Percentiles rank a stretch among this genome's conserved stretches.
phyloP scores from a whole-genome alignment of 2,329 filamentous ascomycete genomes.

The Fusarium falciforme region DNA sequence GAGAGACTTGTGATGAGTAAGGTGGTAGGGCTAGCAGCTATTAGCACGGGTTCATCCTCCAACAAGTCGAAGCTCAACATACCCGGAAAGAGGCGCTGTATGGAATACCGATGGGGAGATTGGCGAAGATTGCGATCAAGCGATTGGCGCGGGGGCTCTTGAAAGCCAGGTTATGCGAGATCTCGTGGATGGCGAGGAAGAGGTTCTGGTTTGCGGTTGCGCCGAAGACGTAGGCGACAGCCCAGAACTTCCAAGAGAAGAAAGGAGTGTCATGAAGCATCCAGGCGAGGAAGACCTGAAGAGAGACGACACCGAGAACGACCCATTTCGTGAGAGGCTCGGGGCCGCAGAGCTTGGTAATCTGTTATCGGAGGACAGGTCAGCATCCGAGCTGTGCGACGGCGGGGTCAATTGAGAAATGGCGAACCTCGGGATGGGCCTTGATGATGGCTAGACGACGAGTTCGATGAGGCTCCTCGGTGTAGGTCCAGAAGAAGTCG shows the following conservation, averaged over 20 bases:
- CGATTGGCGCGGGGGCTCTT: constrained; percentile 82
- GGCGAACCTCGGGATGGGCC: constrained; percentile 88
- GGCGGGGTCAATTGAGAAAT: constrained; percentile 6
- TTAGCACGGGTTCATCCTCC: constrained; percentile 32
- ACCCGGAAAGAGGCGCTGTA: constrained; percentile 96
- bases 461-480: constrained; percentile 95
- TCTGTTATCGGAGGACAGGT: constrained; percentile 60
- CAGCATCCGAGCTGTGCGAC: constrained; percentile 4
- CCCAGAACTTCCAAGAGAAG: constrained; percentile 85
- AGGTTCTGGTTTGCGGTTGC: constrained; percentile 98
- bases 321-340: constrained; percentile 97
- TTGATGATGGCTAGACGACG: constrained; percentile 95
- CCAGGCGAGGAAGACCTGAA: constrained; percentile 84
- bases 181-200: constrained; percentile 98
- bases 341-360: constrained; percentile 95
- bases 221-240: constrained; percentile 89
- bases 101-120: constrained; percentile 93
- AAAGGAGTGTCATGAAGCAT: constrained; percentile 81
- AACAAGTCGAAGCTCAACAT: constrained; percentile 46
- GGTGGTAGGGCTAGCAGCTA: constrained; percentile 81
- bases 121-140: constrained; percentile 90
- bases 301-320: constrained; percentile 82
- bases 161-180: constrained; percentile 97
- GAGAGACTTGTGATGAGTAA: constrained; percentile 98
- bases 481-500: constrained; percentile 98